Conservation (phyloP, 257 asterid species). For the Forsythia viridissima region DNA sequence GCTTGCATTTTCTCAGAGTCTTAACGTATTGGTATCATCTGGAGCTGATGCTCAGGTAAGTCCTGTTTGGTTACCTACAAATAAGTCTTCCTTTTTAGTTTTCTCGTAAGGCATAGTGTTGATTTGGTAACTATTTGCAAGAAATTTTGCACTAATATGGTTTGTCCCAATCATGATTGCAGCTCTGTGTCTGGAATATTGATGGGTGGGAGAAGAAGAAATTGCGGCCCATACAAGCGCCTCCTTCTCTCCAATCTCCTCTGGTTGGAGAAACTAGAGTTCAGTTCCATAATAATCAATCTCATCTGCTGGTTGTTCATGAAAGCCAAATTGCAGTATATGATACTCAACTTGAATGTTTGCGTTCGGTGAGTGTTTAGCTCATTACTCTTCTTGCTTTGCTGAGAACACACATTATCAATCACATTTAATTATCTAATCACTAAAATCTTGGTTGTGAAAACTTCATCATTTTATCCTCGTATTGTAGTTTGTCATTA, state of each 20-base stretch:
- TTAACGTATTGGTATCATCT: conserved; percentile 85
- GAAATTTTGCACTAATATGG: neutral
- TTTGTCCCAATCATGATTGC: conserved; percentile 28
- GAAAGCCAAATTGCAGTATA: conserved; percentile 82
- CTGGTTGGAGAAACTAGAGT: conserved; percentile 82
- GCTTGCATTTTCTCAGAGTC: conserved; percentile 87
- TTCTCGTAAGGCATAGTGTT: neutral
- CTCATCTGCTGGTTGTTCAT: conserved; percentile 76
- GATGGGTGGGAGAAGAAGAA: conserved; percentile 96
- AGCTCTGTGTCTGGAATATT: conserved; percentile 83
- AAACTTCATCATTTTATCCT: neutral
- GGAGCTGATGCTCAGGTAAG: conserved; percentile 97
- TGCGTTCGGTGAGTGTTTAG: conserved; percentile 60
- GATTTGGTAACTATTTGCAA: neutral
- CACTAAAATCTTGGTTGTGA: neutral
- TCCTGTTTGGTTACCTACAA: conserved; percentile 1
- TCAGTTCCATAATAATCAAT: conserved; percentile 85
- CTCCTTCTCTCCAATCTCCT: conserved; percentile 66
- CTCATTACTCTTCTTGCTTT: neutral
- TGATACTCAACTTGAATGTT: conserved; percentile 84
- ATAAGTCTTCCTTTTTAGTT: neutral
- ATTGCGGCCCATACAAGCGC: conserved; percentile 71
- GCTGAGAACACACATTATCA: neutral
- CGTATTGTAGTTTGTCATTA: neutral
- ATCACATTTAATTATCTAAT: neutral